Conservation (phyloP, 306 rosid genomes). For the Pyrus communis region DNA sequence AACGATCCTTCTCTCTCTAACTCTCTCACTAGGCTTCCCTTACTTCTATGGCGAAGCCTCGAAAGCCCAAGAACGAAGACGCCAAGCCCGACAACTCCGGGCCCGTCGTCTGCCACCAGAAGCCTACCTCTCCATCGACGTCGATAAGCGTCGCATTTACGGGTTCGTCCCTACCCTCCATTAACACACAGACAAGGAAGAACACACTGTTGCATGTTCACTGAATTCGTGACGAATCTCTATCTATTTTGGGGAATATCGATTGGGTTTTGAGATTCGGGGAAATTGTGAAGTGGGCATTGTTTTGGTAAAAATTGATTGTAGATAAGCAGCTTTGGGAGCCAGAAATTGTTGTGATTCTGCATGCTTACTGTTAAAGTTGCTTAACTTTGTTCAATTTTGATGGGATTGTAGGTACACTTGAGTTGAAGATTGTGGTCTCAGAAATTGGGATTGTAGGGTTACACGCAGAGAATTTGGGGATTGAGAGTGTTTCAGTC, state of each 20-base stretch:
- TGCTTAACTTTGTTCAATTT: background rate
- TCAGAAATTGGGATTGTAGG: constrained; percentile 94
- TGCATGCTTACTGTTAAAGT: background rate
- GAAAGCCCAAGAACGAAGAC: constrained; percentile 79
- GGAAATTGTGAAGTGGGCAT: background rate
- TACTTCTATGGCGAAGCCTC: constrained; percentile 79
- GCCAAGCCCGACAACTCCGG: constrained; percentile 74
- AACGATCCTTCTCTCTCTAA: background rate
- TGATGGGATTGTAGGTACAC: constrained; percentile 44
- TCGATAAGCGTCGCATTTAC: constrained; percentile 51
- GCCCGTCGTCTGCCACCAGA: constrained; percentile 80
- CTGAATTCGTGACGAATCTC: background rate
- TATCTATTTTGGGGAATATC: background rate
- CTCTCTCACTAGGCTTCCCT: background rate
- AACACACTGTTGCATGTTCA: background rate
- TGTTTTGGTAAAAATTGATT: background rate
- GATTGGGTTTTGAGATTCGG: background rate
- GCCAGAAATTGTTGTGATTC: background rate
- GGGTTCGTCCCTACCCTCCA: constrained; percentile 54
- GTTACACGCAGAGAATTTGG: constrained; percentile 86
- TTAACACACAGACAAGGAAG: background rate
- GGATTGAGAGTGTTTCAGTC: constrained; percentile 68
- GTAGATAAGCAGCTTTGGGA: background rate
- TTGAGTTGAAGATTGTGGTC: constrained; percentile 74
- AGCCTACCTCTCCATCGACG: constrained; percentile 83